Base-by-base conservation (phyloP, 331 rosid species). In the Arachis monticola region DNA sequence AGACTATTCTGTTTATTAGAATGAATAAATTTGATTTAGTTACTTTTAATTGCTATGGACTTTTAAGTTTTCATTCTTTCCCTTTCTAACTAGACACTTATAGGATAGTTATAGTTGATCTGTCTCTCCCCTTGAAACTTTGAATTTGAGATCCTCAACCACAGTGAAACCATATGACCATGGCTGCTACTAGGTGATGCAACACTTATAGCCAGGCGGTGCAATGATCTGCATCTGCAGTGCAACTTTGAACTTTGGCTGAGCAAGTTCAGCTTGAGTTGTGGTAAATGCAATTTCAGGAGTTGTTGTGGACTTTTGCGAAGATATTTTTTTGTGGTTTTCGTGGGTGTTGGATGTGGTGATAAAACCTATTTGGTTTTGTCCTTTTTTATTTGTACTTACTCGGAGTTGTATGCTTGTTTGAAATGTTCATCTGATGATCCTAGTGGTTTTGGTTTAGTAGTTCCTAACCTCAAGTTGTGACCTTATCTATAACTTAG, bases 1-100 rank as follows among this genome's bases (percentile, higher is more conserved):
- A n/a, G 66, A 67, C 64, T 44, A 17, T 60, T 77, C 56, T 69
- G 57, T 77, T 77, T 60, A 10, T 77, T 60, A 8, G n/a, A 38
- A 10, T 60, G 64, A 27, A 51, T 27, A 60, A 53, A 27, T 69
- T 41, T 64, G 50, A 50, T 68, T 60, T 59, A 52, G 13, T 22
- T 41, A 60, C 17, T 51, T 31, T 45, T 52, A 22, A 42, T 52
- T 71, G 3, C 17, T 53, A 27, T 17, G 59, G n/a, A 61, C 59
- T 50, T 12, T 30, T 46, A 51, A 56, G 40, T 72, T 40, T n/a
- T 62, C 11, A 60, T 60, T 35, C 9, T 60, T 60, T 40, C 48
- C 47, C 27, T 53, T 1, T 53, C 59, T 53, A 53, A 53, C 59
- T 53, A 8, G 8, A 13, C 14, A 27, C 47, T 10, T 32, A 42